Evolutionary conservation across 805 yeast genomes (phyloP), one percentile per base, ranked within the genome.

Genomic region (Vanderwaltozyma yarrowii): DNA sequence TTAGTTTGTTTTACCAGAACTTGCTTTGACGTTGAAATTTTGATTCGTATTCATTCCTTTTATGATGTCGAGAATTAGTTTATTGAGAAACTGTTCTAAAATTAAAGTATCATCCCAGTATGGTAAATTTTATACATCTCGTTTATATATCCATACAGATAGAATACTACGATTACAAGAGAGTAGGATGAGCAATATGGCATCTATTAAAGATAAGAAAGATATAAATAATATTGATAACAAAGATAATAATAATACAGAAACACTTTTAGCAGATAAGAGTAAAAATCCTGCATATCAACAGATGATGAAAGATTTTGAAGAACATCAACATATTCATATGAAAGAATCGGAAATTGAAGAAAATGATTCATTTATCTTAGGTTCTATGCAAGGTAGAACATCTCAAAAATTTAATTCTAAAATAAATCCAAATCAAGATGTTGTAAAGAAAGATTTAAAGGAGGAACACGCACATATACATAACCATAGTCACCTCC

Each of bases 271-370:
- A n/a, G n/a, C n/a, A n/a, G n/a, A n/a, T n/a, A n/a, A n/a, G n/a
- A n/a, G n/a, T n/a, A n/a, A 21, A 21, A 28, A 28, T 28, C 18
- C 30, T 6, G 18, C 16, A 28, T 28, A 28, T 28, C 8, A 28
- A 28, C 17, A 16, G 7, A 6, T 30, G 14, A 12, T 11, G 5
- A 44, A 45, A 20, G 51, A 49, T 35, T 48, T 46, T 32, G 40
- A 45, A 15, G 19, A 34, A 3, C 62, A 64, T 44, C 65, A 63
- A 26, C 72, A 67, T 45, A 52, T 64, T 18, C 71, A 66, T 46
- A 39, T 67, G 36, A 57, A 61, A 30, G 62, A 61, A 40, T 66
- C 71, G 2, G 73, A 68, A 44, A 60, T 67, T 0, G 70, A 66
- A 40, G 40, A 50, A 19, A 68, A 66, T 44, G 73, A 68, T 40